These are phyloP conservation scores for Moniliophthora roreri DNA, from an alignment of 1,284 basidiomycete genomes.

Conservation along the genomic window DNA sequence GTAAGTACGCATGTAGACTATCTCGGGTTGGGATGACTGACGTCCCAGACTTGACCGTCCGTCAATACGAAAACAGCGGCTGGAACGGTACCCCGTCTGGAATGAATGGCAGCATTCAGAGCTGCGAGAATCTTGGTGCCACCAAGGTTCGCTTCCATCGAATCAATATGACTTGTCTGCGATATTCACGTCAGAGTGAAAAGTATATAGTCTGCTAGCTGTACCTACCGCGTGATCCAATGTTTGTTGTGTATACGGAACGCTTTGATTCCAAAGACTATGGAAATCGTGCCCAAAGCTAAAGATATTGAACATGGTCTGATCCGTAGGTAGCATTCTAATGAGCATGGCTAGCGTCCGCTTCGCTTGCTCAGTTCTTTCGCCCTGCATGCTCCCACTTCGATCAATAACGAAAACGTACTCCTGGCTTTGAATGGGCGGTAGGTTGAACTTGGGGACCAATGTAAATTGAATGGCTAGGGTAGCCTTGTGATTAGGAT, in stretches of 20 bases:
- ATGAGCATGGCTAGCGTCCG: conserved; percentile 37
- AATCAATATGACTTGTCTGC: conserved; percentile 31
- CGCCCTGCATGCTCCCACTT: conserved; percentile 44
- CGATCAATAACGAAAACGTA: conserved; percentile 47
- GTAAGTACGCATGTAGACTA: not conserved
- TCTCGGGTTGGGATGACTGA: not conserved
- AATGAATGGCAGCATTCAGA: conserved; percentile 31
- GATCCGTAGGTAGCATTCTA: conserved; percentile 35
- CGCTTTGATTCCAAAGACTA: conserved; percentile 38
- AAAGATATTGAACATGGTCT: conserved; percentile 48
- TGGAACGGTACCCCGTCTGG: conserved; percentile 32
- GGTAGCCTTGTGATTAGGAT: conserved; percentile 26
- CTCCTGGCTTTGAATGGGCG: conserved; percentile 37
- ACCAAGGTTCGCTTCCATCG: conserved; percentile 40
- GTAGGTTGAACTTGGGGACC: conserved; percentile 47
- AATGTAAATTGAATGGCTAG: conserved; percentile 52
- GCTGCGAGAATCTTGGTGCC: conserved; percentile 50
- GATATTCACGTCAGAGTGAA: not conserved
- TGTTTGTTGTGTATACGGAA: conserved; percentile 28
- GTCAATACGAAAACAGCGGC: conserved; percentile 54
- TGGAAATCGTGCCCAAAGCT: conserved; percentile 39
- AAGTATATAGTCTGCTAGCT: not conserved
- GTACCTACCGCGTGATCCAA: conserved; percentile 40
- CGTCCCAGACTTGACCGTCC: conserved; percentile 42
- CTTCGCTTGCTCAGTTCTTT: conserved; percentile 40